Conservation (phyloP, 2,329 filamentous ascomycete genomes). For the Ceratocystis cacaofunesta region DNA sequence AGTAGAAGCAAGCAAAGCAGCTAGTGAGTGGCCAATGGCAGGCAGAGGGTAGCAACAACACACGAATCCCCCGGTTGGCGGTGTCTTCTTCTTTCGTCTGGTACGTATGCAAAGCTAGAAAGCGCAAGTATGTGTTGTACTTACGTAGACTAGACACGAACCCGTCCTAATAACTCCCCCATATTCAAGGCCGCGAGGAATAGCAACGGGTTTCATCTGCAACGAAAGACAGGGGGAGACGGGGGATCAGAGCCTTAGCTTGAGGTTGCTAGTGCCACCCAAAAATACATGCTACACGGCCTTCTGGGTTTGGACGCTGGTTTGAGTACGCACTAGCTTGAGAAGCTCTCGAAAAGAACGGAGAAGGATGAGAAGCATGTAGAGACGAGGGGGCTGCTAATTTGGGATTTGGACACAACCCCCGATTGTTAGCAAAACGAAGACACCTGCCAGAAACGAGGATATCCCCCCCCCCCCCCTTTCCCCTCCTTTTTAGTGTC, state of each 20-base stretch:
- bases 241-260: not conserved
- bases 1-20: not conserved
- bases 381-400: not conserved
- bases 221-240: not conserved
- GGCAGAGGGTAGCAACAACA: too few species aligned
- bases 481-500: not conserved
- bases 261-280: not conserved
- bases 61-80: too few species aligned
- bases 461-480: not conserved
- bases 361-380: not conserved
- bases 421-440: not conserved
- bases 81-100: too few species aligned
- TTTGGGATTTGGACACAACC: not conserved
- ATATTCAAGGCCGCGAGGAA: not conserved
- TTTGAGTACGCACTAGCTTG: not conserved
- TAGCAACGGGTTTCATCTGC: not conserved
- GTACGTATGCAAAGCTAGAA: not conserved
- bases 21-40: not conserved
- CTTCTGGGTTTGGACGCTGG: not conserved
- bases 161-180: not conserved
- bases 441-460: not conserved
- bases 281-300: not conserved
- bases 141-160: not conserved
- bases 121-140: not conserved
- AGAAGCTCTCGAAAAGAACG: not conserved